Conservation (phyloP, 176 grass and related monocot genomes). For the Zoysia pacifica region DNA sequence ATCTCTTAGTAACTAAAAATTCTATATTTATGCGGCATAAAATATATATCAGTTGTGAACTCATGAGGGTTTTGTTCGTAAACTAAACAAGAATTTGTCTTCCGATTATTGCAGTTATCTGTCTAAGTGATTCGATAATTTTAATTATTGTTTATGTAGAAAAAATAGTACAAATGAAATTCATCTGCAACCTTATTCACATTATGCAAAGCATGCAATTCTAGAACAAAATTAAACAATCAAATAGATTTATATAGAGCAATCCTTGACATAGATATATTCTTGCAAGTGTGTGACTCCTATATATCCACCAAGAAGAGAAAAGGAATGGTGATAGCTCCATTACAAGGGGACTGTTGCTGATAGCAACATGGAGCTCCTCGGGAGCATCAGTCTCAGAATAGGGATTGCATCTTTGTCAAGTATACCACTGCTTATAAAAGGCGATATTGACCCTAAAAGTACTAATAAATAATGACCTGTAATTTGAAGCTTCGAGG, state of each 20-base stretch:
- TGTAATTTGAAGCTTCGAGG: background rate
- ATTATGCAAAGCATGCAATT: background rate
- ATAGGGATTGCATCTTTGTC: background rate
- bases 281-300: background rate
- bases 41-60: background rate
- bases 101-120: background rate
- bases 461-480: background rate
- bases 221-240: too few species aligned
- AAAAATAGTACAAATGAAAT: too few species aligned
- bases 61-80: too few species aligned
- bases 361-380: background rate
- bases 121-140: too few species aligned
- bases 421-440: background rate
- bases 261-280: background rate
- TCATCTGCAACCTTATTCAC: too few species aligned
- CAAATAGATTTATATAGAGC: background rate
- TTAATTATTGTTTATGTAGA: too few species aligned
- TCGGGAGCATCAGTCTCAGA: background rate
- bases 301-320: conserved; percentile 10
- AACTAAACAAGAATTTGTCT: background rate
- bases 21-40: background rate
- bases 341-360: background rate
- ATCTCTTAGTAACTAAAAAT: too few species aligned
- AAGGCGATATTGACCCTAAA: background rate
- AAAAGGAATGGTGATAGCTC: conserved; percentile 23